Evolutionary conservation across 2,329 filamentous ascomycete species (phyloP).

Genomic region (Alternaria panax): DNA sequence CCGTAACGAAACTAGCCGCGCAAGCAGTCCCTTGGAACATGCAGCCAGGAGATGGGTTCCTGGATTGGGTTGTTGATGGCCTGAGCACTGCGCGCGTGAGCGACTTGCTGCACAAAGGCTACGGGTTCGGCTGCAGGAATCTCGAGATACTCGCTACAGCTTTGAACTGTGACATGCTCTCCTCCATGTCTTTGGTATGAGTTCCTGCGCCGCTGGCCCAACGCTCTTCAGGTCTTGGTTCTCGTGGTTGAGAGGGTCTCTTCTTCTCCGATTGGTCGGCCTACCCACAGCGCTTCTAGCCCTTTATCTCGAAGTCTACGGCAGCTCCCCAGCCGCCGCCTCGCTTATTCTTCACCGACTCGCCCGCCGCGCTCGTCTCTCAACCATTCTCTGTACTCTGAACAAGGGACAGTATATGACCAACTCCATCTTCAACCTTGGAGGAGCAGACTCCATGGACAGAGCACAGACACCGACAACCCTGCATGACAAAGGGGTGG

Average conservation of each 20-base stretch:
- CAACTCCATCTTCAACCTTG: conserved; percentile 24
- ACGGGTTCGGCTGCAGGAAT: conserved; percentile 19
- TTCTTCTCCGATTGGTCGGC: conserved; percentile 36
- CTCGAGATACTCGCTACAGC: conserved; percentile 13
- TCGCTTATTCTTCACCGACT: conserved; percentile 48
- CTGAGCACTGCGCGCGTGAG: conserved; percentile 25
- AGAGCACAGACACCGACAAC: conserved; percentile 39
- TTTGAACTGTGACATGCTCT: conserved; percentile 37
- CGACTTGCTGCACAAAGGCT: conserved; percentile 25
- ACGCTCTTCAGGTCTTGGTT: conserved; percentile 41
- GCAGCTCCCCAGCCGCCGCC: conserved; percentile 37
- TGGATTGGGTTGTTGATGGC: conserved; percentile 20
- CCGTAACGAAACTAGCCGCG: conserved; percentile 21
- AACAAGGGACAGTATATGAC: conserved; percentile 32
- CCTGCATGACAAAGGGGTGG: conserved; percentile 37
- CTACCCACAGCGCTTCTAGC: conserved; percentile 39
- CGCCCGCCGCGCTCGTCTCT: conserved; percentile 39
- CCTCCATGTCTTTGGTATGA: conserved; percentile 41
- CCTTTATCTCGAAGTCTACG: conserved; percentile 42
- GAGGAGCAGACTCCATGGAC: conserved; percentile 39
- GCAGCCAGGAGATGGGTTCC: conserved; percentile 24
- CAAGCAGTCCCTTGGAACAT: conserved; percentile 28
- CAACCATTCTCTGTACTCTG: conserved; percentile 32
- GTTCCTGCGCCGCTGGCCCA: conserved; percentile 37
- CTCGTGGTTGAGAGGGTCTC: conserved; percentile 33